Evolutionary conservation across 352 stramenopile species (phyloP).

Genomic region (Pythium brassicae): DNA sequence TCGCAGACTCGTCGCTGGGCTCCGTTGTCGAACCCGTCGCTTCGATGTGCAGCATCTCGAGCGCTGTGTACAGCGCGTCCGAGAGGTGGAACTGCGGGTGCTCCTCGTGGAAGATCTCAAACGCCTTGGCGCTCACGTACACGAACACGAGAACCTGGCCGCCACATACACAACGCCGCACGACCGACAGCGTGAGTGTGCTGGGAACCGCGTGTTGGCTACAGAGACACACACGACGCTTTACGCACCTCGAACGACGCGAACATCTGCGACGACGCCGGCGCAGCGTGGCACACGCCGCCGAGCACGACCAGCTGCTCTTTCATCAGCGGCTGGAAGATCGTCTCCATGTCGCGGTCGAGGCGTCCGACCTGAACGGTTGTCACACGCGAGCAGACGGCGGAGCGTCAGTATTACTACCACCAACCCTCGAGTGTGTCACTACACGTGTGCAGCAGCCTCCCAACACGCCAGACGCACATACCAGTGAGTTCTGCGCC

Average conservation of each 20-base stretch:
- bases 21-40: not conserved
- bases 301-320: conserved; percentile 40
- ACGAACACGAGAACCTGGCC: conserved; percentile 47
- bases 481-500: conserved; percentile 30
- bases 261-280: conserved; percentile 52
- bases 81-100: conserved; percentile 62
- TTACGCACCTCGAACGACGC: conserved; percentile 51
- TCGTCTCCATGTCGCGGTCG: conserved; percentile 51
- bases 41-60: conserved; percentile 39
- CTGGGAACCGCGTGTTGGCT: not conserved
- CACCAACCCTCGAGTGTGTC: too few species aligned
- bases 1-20: not conserved
- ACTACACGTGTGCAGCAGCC: too few species aligned
- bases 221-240: not conserved
- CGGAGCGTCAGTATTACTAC: too few species aligned
- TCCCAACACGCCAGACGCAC: not conserved
- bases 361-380: conserved; percentile 42
- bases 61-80: conserved; percentile 46
- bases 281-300: conserved; percentile 42
- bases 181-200: not conserved
- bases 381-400: too few species aligned
- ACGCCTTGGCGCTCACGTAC: conserved; percentile 52
- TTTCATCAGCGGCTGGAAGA: conserved; percentile 65
- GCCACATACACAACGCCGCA: not conserved
- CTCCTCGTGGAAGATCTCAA: conserved; percentile 58